phyloP scores from a whole-genome alignment of 148 eudicot species.

The Chenopodium formosanum region DNA sequence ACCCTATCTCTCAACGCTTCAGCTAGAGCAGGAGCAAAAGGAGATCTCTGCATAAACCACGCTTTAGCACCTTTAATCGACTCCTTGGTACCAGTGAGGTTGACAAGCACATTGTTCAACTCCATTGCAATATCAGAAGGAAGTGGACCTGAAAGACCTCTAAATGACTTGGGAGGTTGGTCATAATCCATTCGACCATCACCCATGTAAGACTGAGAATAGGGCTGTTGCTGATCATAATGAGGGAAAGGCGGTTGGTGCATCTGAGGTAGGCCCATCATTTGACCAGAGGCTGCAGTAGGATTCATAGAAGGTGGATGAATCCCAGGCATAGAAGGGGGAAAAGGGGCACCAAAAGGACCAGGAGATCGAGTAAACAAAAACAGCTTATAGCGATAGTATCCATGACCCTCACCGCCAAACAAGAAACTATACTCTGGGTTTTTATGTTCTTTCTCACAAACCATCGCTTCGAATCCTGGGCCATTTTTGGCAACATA shows the following conservation, averaged over 20 bases:
- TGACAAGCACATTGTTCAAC: conserved; percentile 74
- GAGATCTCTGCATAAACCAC: conserved; percentile 98
- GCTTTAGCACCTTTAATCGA: conserved; percentile 93
- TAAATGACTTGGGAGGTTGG: conserved; percentile 57
- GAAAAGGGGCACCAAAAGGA: conserved; percentile 62
- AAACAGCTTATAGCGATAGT: conserved; percentile 87
- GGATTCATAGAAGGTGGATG: conserved; percentile 56
- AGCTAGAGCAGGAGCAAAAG: conserved; percentile 79
- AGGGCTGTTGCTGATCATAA: conserved; percentile 66
- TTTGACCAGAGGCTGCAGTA: conserved; percentile 39
- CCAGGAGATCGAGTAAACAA: conserved; percentile 59
- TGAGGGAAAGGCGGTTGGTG: conserved; percentile 72
- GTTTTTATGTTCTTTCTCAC: conserved; percentile 81
- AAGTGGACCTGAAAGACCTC: conserved; percentile 84
- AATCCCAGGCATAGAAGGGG: conserved; percentile 61
- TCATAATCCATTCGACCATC: conserved; percentile 72
- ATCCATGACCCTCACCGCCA: conserved; percentile 93
- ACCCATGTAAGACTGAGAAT: conserved; percentile 62
- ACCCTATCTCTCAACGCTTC: conserved; percentile 88
- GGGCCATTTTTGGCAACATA: conserved; percentile 89
- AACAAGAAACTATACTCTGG: conserved; percentile 84
- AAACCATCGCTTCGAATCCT: conserved; percentile 88
- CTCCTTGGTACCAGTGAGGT: conserved; percentile 89
- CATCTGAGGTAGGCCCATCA: conserved; percentile 54
- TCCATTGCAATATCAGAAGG: conserved; percentile 92